These are phyloP conservation scores for Nigrospora sphaerica DNA, from an alignment of 2,329 filamentous ascomycete genomes.

Conservation along the genomic window DNA sequence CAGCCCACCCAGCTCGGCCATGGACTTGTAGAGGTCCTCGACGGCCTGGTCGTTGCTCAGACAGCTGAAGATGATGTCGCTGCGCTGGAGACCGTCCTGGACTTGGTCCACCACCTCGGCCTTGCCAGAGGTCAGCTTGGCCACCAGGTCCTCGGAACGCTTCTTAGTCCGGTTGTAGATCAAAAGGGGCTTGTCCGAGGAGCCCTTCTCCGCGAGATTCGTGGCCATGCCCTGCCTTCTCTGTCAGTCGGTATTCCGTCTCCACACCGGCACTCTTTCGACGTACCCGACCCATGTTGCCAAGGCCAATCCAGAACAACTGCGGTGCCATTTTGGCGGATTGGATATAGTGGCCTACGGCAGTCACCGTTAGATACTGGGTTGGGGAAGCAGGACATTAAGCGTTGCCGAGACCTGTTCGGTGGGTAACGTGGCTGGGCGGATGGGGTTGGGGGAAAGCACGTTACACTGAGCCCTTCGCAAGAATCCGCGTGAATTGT, in stretches of 20 bases:
- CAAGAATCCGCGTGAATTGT: too few relatives aligned
- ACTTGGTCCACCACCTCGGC: conserved; percentile 58
- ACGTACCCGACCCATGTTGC: conserved; percentile 78
- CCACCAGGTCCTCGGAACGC: conserved; percentile 56
- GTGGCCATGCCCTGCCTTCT: conserved; percentile 66
- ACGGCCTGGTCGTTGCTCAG: conserved; percentile 73
- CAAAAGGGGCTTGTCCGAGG: conserved; percentile 63
- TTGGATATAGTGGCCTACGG: not conserved
- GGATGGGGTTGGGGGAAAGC: too few relatives aligned
- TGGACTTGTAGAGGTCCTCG: conserved; percentile 49
- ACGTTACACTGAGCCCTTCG: too few relatives aligned
- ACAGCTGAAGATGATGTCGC: conserved; percentile 78
- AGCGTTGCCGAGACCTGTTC: too few relatives aligned
- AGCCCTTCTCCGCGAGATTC: conserved; percentile 74
- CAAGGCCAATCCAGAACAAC: conserved; percentile 74
- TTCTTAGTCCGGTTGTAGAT: conserved; percentile 73
- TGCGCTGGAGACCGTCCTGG: conserved; percentile 55
- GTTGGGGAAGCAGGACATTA: too few relatives aligned
- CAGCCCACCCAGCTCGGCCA: conserved; percentile 41
- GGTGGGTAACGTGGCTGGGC: too few relatives aligned
- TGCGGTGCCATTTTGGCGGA: conserved; percentile 44
- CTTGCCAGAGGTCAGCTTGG: conserved; percentile 52
- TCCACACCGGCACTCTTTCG: not conserved
- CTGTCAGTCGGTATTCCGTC: not conserved
- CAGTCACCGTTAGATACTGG: too few relatives aligned